A percentile compares a stretch with the other conserved stretches of the same genome.
phyloP scores from a whole-genome alignment of 768 basidiomycete genomes.

The Leccinum pellstonianum region DNA sequence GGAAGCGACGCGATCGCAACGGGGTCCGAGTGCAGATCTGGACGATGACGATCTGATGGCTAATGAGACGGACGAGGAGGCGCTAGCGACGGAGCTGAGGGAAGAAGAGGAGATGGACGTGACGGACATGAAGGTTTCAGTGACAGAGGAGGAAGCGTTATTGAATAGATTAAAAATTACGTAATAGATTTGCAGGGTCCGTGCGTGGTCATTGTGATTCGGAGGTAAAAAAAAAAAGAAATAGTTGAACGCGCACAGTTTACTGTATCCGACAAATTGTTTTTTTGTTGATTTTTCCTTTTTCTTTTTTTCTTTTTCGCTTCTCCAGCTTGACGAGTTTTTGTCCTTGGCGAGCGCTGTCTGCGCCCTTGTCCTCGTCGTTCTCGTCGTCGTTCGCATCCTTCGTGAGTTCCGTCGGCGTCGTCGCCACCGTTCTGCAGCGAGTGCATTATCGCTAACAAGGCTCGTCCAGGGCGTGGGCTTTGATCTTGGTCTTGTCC shows the following conservation, averaged over 20 bases:
- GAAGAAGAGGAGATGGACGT: conserved; percentile 45
- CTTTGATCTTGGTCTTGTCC: conserved; percentile 34
- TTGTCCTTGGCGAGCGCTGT: conserved; percentile 23
- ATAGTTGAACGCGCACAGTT: conserved; percentile 1
- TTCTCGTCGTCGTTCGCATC: conserved; percentile 17
- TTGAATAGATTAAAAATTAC: conserved; percentile 11
- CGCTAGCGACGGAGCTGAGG: conserved; percentile 37
- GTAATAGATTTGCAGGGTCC: conserved; percentile 22
- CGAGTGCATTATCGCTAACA: neutral
- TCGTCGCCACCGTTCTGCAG: neutral
- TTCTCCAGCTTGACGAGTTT: conserved; percentile 24
- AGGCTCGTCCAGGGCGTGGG: conserved; percentile 21
- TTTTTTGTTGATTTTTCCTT: conserved; percentile 15
- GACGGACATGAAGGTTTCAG: conserved; percentile 34
- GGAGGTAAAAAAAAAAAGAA: conserved; percentile 11
- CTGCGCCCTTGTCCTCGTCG: conserved; percentile 9
- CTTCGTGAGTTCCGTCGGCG: neutral
- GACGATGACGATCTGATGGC: conserved; percentile 29
- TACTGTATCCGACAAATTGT: conserved; percentile 13
- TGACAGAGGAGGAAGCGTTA: conserved; percentile 39
- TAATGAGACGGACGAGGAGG: conserved; percentile 38
- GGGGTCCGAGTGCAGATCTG: conserved; percentile 17
- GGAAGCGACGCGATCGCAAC: conserved; percentile 19
- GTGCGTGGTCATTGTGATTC: conserved; percentile 29
- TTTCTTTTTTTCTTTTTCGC: conserved; percentile 25